Conservation (phyloP, 2,329 filamentous ascomycete genomes). For the Xylariaceae sp. region DNA sequence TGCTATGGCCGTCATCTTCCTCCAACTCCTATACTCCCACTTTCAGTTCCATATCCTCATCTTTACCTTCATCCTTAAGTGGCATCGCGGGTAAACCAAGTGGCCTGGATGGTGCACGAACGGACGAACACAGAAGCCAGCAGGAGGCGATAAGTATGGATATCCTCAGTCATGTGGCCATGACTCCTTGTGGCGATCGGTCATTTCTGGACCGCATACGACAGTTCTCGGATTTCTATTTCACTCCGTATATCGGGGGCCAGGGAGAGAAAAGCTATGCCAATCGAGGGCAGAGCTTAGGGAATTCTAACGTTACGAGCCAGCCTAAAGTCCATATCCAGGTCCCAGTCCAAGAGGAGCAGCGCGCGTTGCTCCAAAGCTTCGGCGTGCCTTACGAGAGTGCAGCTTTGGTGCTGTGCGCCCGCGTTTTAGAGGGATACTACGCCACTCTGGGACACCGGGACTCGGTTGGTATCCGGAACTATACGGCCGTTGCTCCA, state of each 20-base stretch:
- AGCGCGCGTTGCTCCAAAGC: neutral
- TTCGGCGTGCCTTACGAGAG: constrained; percentile 14
- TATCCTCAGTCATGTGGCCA: constrained; percentile 10
- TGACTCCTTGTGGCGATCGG: neutral
- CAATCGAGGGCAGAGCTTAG: too few relatives aligned
- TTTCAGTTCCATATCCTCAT: neutral
- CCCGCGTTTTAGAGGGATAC: constrained; percentile 17
- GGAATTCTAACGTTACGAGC: too few relatives aligned
- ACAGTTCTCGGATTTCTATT: constrained; percentile 20
- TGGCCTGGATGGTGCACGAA: neutral
- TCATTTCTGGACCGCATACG: constrained; percentile 19
- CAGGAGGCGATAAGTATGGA: constrained; percentile 3
- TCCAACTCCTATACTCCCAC: neutral
- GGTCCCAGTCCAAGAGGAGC: neutral
- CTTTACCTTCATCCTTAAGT: neutral
- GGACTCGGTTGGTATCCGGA: neutral
- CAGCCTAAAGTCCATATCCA: neutral
- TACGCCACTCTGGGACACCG: constrained; percentile 12
- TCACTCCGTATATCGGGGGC: constrained; percentile 9
- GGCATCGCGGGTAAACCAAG: too few relatives aligned
- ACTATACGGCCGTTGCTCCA: neutral
- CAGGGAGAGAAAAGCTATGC: too few relatives aligned
- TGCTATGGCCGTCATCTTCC: constrained; percentile 10
- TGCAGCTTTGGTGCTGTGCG: constrained; percentile 18
- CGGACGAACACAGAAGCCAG: neutral